A percentile compares a stretch with the other conserved stretches of the same genome.
Evolutionary conservation across 441 rosid species (phyloP).

Genomic region (Arabidopsis hybrid): DNA sequence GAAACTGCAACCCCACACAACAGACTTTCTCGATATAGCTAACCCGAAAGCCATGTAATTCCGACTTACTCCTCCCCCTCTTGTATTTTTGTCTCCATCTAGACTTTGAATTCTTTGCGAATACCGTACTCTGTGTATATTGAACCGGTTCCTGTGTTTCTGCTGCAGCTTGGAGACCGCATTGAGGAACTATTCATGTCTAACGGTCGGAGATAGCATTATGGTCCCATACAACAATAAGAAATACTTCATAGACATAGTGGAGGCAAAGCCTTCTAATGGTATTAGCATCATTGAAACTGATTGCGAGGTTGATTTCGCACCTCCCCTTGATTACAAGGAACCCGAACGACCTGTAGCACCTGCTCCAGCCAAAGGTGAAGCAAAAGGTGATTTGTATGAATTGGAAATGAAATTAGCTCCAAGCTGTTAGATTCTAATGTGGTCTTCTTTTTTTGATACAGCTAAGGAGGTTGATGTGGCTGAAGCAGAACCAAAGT

Average conservation of each 20-base stretch:
- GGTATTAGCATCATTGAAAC: slow-evolving; percentile 95
- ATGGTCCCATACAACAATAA: slow-evolving; percentile 95
- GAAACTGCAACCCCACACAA: slow-evolving; percentile 88
- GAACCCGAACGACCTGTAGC: slow-evolving; percentile 68
- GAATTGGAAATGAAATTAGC: background rate
- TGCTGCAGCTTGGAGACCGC: no score
- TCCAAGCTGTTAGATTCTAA: background rate
- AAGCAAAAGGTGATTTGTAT: no score
- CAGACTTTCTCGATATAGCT: slow-evolving; percentile 86
- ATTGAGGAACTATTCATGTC: slow-evolving; percentile 64
- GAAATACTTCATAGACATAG: slow-evolving; percentile 85
- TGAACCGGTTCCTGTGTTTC: no score
- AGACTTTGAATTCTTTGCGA: no score
- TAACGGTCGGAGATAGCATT: slow-evolving; percentile 87
- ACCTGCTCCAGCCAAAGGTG: slow-evolving; percentile 46
- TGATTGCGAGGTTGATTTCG: slow-evolving; percentile 97
- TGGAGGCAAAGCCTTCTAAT: slow-evolving; percentile 85
- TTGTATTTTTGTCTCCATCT: background rate
- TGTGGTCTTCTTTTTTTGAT: background rate
- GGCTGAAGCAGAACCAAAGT: slow-evolving; percentile 64
- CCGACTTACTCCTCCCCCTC: background rate
- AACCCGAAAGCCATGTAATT: slow-evolving; percentile 95
- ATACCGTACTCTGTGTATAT: no score
- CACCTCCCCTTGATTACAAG: slow-evolving; percentile 93
- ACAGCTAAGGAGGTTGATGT: slow-evolving; percentile 63